These are phyloP conservation scores for Saccharum hybrid DNA, from an alignment of 202 grass and related monocot species.

Conservation along the genomic window DNA sequence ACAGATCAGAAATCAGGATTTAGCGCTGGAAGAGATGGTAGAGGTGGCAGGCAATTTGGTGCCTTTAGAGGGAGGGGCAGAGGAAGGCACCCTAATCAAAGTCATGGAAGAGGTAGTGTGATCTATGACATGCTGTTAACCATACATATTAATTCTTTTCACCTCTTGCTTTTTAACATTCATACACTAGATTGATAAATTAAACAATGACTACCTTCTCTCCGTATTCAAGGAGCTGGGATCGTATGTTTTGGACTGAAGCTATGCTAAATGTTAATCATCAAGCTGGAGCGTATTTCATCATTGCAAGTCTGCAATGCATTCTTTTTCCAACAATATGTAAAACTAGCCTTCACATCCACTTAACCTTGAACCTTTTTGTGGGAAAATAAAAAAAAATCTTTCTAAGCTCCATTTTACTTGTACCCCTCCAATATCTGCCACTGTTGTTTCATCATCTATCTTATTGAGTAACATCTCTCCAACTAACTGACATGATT, in stretches of 20 bases:
- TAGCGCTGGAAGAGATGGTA: constrained; percentile 58
- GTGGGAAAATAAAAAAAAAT: background rate
- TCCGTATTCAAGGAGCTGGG: constrained; percentile 17
- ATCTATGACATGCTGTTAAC: constrained; percentile 13
- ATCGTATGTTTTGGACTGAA: background rate
- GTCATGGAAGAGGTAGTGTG: constrained; percentile 55
- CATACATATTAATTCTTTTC: background rate
- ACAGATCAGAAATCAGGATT: constrained; percentile 57
- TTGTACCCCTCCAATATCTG: too few species aligned
- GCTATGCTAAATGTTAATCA: background rate
- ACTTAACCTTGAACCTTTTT: constrained; percentile 26
- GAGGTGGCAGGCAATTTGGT: constrained; percentile 51
- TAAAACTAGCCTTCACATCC: background rate
- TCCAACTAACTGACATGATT: background rate
- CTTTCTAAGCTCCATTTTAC: too few species aligned
- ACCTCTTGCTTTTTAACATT: constrained; percentile 36
- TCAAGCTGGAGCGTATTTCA: background rate
- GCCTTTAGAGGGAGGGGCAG: constrained; percentile 51
- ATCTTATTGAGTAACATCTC: constrained; percentile 19
- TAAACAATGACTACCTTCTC: background rate
- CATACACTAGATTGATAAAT: constrained; percentile 3
- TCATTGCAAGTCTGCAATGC: background rate
- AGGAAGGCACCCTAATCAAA: constrained; percentile 48
- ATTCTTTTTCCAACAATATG: constrained; percentile 23
- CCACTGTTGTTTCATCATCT: constrained; percentile 12